Conservation (phyloP, 2,329 filamentous ascomycete species). For the Coniella lustricola region DNA sequence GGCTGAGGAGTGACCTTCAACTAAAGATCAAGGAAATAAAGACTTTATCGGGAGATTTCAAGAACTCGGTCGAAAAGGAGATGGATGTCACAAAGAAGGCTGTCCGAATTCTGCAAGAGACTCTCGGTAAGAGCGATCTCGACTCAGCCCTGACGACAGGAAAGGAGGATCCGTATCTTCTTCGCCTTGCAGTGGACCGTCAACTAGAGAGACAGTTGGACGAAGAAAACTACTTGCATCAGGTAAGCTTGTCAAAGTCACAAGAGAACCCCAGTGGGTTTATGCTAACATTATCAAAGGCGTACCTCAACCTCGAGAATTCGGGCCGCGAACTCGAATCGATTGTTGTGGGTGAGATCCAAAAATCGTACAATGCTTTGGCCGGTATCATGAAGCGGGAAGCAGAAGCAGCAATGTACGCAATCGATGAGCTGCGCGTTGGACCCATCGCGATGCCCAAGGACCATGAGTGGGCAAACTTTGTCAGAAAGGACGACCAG, state of each 20-base stretch:
- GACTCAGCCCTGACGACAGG: conserved; percentile 70
- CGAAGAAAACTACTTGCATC: conserved; percentile 94
- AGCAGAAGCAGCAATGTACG: conserved; percentile 70
- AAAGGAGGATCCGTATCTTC: conserved; percentile 86
- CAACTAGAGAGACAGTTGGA: conserved; percentile 90
- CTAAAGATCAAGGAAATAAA: conserved; percentile 99
- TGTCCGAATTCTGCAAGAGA: conserved; percentile 74
- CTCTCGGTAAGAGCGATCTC: conserved; percentile 69
- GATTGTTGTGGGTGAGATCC: conserved; percentile 94
- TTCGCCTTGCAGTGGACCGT: conserved; percentile 78
- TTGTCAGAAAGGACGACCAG: conserved; percentile 73
- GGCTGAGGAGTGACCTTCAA: conserved; percentile 77
- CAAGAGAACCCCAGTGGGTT: background rate
- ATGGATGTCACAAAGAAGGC: conserved; percentile 77
- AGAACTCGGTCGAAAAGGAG: conserved; percentile 93
- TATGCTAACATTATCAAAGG: conserved; percentile 43
- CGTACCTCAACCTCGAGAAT: conserved; percentile 87
- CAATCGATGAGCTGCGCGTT: conserved; percentile 72
- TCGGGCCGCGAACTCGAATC: conserved; percentile 93
- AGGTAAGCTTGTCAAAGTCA: conserved; percentile 48
- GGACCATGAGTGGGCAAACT: conserved; percentile 82
- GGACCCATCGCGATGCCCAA: conserved; percentile 91
- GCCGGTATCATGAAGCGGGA: conserved; percentile 88
- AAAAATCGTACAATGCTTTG: conserved; percentile 94
- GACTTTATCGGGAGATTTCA: conserved; percentile 86